Evolutionary conservation across 768 basidiomycete genomes (phyloP), one percentile per base, ranked within the genome.

Genomic region (Mrakia frigida): DNA sequence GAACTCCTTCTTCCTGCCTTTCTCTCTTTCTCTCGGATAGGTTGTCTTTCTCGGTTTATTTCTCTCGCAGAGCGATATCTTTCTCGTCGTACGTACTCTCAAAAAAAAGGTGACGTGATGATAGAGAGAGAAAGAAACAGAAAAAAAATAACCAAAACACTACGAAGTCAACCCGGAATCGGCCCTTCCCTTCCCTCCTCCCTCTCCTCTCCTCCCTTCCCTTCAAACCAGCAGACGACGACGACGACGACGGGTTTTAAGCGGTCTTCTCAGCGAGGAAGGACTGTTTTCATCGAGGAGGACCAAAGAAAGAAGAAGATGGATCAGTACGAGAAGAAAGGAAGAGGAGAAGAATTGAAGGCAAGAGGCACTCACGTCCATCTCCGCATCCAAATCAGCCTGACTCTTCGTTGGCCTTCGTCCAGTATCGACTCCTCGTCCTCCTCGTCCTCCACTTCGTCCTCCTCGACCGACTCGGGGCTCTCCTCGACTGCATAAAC

Each of bases 301-400:
- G 6, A 56, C 4, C 6, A 59, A 59, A 18, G 9, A 35, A 35
- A 11, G n/a, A 33, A 33, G 9, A 16, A 37, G 14, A 31, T 31
- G 28, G 33, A 23, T 39, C n/a, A 37, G 52, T 14, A 59, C 21
- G 28, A 28, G 50, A 18, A 53, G 50, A 60, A 14, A 59, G 21
- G 6, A 72, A 6, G 21, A 52, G 2, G 33, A 23, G 13, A 35
- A 68, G 23, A 18, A 56, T n/a, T n/a, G n/a, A n/a, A n/a, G n/a
- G n/a, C n/a, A n/a, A n/a, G n/a, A n/a, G 28, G 28, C 3, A 82
- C 89, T 53, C 77, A 96, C 96, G 88, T 92, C 92, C 96, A 98
- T 98, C 87, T 98, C 96, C 11, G 95, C 94, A 82, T 98, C 96
- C 60, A 98, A 88, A 82, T 95, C 93, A 43, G 92, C 96, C 4